These are phyloP conservation scores for Exophiala viscosa DNA, from an alignment of 2,329 filamentous ascomycete genomes.

Conservation along the genomic window DNA sequence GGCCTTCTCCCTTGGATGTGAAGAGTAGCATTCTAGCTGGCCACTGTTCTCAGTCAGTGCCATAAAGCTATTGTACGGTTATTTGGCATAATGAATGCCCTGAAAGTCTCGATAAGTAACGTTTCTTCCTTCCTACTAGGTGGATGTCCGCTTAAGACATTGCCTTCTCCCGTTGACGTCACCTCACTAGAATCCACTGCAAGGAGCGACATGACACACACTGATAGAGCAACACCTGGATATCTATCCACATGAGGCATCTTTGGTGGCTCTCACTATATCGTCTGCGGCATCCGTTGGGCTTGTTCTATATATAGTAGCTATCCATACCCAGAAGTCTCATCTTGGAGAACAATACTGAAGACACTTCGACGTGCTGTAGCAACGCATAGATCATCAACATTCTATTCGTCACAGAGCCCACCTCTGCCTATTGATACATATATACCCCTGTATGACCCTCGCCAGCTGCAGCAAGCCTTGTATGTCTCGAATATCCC, in stretches of 20 bases:
- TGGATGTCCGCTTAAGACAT: not conserved
- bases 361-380: too few species aligned
- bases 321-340: not conserved
- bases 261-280: too few species aligned
- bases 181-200: too few species aligned
- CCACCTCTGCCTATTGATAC: not conserved
- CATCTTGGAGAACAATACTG: too few species aligned
- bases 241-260: too few species aligned
- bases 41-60: constrained; percentile 4
- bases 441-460: not conserved
- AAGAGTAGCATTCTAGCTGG: not conserved
- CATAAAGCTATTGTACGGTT: not conserved
- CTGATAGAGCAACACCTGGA: too few species aligned
- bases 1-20: not conserved
- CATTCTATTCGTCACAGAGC: not conserved
- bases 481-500: constrained; percentile 23
- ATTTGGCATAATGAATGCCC: not conserved
- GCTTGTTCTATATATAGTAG: not conserved
- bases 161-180: not conserved
- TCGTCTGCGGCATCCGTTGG: not conserved
- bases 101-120: too few species aligned
- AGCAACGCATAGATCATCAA: not conserved
- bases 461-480: not conserved
- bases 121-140: too few species aligned
- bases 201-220: too few species aligned